These are phyloP conservation scores for Stipa capillata DNA, from an alignment of 176 grass and related monocot genomes.

Conservation along the genomic window DNA sequence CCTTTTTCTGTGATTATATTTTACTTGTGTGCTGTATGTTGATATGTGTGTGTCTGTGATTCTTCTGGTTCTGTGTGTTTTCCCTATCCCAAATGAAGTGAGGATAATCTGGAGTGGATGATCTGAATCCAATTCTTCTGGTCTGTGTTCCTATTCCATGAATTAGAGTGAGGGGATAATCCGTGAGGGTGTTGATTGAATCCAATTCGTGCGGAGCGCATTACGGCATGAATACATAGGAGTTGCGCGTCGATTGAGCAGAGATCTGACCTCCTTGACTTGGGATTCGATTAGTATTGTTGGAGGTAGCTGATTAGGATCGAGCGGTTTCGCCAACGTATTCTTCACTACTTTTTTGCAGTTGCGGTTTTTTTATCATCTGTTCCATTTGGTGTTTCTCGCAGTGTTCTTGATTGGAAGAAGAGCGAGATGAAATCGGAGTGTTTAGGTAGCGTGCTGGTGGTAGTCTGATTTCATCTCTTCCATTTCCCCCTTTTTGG, in stretches of 20 bases:
- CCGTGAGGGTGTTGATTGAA: background rate
- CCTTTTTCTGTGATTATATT: background rate
- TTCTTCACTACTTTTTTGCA: background rate
- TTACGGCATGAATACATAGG: constrained; percentile 4
- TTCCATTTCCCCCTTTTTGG: background rate
- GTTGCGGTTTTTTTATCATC: no score
- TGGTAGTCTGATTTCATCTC: background rate
- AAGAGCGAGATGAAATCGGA: background rate
- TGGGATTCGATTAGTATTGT: constrained; percentile 32
- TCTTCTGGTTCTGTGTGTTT: background rate
- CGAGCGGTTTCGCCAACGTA: background rate
- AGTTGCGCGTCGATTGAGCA: background rate
- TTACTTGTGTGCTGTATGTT: background rate
- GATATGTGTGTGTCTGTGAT: background rate
- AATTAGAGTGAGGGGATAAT: background rate
- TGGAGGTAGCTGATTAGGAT: background rate
- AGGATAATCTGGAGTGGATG: background rate
- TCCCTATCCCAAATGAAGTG: background rate
- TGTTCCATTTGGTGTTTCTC: background rate
- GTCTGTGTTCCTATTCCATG: background rate
- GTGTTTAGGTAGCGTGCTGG: background rate
- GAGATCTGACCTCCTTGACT: constrained; percentile 6
- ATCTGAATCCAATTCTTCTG: background rate
- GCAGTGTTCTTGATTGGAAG: background rate
- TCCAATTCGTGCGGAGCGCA: background rate